These are phyloP conservation scores for Mycena chlorophos DNA, from an alignment of 768 basidiomycete species.

Conservation along the genomic window DNA sequence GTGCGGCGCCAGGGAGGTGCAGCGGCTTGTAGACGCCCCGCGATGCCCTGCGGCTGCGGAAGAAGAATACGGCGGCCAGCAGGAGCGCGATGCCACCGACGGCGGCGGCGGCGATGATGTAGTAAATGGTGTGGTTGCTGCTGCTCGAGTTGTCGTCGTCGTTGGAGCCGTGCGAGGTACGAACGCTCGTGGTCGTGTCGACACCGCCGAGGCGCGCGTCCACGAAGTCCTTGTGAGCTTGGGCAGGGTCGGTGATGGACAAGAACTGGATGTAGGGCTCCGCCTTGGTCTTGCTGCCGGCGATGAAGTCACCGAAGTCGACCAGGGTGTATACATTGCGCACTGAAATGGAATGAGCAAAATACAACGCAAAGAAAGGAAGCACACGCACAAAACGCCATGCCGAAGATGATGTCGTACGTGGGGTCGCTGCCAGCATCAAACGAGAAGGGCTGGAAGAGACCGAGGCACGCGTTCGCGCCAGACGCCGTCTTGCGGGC, in stretches of 20 bases:
- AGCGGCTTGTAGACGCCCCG: conserved; percentile 12
- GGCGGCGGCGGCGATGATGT: conserved; percentile 15
- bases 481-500: conserved; percentile 37
- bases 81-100: conserved; percentile 8
- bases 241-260: conserved; percentile 51
- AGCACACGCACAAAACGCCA: conserved; percentile 65
- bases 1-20: conserved; percentile 10
- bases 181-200: conserved; percentile 38
- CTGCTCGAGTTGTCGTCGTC: not conserved
- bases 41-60: not conserved
- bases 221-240: conserved; percentile 69
- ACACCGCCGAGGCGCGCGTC: conserved; percentile 57
- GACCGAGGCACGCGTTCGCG: conserved; percentile 61
- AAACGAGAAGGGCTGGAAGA: conserved; percentile 84
- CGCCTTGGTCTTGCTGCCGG: conserved; percentile 44
- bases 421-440: conserved; percentile 52
- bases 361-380: not conserved
- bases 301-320: conserved; percentile 70
- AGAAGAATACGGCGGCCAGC: not conserved
- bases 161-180: not conserved
- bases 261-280: conserved; percentile 73
- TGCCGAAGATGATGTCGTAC: conserved; percentile 83
- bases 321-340: conserved; percentile 75
- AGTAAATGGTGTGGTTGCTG: conserved; percentile 8
- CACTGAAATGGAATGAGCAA: conserved; percentile 43